Conservation (phyloP, 140 eudicot species). For the Cichorium intybus region DNA sequence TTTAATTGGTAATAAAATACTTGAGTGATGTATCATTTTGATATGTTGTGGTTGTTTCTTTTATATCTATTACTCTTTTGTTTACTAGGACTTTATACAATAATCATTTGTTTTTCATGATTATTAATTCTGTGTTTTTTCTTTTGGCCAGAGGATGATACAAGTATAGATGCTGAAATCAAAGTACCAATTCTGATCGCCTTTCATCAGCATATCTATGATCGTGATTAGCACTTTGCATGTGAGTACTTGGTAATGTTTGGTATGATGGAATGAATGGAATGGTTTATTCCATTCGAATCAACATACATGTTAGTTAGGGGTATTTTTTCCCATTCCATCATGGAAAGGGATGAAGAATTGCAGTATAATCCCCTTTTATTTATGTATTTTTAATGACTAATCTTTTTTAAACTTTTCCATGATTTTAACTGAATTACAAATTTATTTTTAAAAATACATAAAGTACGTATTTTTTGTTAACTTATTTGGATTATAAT, state of each 20-base stretch:
- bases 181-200: conserved; percentile 87
- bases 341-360: too few species aligned
- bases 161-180: conserved; percentile 77
- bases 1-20: not conserved
- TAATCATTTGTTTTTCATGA: not conserved
- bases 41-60: not conserved
- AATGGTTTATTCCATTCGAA: not conserved
- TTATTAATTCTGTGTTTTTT: conserved; percentile 11
- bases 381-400: not conserved
- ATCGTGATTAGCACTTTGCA: conserved; percentile 91
- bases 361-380: too few species aligned
- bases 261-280: not conserved
- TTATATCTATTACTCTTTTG: too few species aligned
- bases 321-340: not conserved
- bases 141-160: conserved; percentile 81
- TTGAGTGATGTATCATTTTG: not conserved
- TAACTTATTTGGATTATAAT: too few species aligned
- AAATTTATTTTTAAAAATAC: too few species aligned
- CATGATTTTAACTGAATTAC: not conserved
- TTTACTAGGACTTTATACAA: not conserved
- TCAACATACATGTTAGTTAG: not conserved
- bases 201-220: conserved; percentile 84
- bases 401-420: too few species aligned
- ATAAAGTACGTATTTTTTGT: too few species aligned
- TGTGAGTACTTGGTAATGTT: conserved; percentile 49